A percentile compares a stretch with the other conserved stretches of the same genome.
These are phyloP conservation scores for Pseudevernia furfuracea DNA, from an alignment of 495 filamentous ascomycete genomes.

Conservation along the genomic window DNA sequence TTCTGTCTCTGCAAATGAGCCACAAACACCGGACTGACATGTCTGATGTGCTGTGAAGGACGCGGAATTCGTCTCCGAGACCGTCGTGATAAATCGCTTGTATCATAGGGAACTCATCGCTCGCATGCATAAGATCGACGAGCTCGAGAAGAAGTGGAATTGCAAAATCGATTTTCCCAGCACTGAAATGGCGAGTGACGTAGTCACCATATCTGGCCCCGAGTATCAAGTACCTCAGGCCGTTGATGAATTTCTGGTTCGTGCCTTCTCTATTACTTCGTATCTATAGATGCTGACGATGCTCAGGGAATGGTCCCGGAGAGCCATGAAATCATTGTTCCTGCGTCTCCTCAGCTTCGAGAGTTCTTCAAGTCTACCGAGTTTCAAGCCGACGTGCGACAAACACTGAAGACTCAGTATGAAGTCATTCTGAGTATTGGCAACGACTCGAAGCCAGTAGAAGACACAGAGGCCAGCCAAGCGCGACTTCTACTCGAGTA, in stretches of 20 bases:
- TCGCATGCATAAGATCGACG: conserved; percentile 80
- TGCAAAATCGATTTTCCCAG: conserved; percentile 97
- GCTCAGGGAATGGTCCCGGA: conserved; percentile 87
- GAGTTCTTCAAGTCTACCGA: conserved; percentile 70
- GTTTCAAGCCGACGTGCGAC: conserved; percentile 67
- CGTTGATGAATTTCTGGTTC: conserved; percentile 85
- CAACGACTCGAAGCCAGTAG: conserved; percentile 44
- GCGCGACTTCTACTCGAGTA: conserved; percentile 62
- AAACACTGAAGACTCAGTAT: conserved; percentile 83
- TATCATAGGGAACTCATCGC: conserved; percentile 90
- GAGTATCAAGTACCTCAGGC: conserved; percentile 96
- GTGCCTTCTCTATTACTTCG: conserved; percentile 22
- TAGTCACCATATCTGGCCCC: conserved; percentile 88
- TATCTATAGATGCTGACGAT: conserved; percentile 27
- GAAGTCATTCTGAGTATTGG: conserved; percentile 74
- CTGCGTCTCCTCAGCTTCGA: conserved; percentile 61
- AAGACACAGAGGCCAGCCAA: conserved; percentile 39
- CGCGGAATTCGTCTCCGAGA: conserved; percentile 90
- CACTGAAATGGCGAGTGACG: conserved; percentile 93
- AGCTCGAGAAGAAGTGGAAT: conserved; percentile 96
- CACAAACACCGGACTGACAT: conserved; percentile 25
- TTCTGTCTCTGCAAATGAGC: conserved; percentile 13
- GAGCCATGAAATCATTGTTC: conserved; percentile 81
- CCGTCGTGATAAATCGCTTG: conserved; percentile 85
- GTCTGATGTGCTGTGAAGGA: conserved; percentile 44